These are phyloP conservation scores for Nitzschia inconspicua DNA, from an alignment of 108 stramenopile species.

Conservation along the genomic window DNA sequence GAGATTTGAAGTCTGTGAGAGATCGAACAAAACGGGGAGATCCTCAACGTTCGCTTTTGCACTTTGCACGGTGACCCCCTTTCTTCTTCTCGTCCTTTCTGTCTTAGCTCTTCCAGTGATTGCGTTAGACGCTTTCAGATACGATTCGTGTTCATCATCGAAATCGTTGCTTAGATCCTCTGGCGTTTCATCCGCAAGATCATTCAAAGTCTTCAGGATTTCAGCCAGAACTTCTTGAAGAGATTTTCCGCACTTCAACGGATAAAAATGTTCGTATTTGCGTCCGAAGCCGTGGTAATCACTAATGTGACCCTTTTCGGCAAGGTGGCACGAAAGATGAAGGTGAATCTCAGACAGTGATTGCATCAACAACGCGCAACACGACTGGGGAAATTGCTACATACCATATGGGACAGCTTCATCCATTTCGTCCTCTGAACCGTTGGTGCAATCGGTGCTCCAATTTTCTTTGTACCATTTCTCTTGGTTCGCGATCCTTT, in stretches of 20 bases:
- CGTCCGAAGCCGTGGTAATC: slow-evolving; percentile 28
- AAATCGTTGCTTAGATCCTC: slow-evolving; percentile 4
- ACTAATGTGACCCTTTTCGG: slow-evolving; percentile 11
- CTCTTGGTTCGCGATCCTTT: background rate
- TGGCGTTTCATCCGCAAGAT: background rate
- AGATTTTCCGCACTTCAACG: slow-evolving; percentile 8
- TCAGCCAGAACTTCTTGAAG: slow-evolving; percentile 1
- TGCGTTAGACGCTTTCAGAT: no score
- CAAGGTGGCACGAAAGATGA: background rate
- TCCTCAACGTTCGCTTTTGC: no score
- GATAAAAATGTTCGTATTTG: slow-evolving; percentile 20
- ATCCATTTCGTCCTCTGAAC: background rate
- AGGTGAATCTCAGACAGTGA: background rate
- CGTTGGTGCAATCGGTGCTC: background rate
- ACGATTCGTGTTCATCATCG: background rate
- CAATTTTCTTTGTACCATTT: background rate
- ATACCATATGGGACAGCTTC: background rate
- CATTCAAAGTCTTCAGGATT: slow-evolving; percentile 12
- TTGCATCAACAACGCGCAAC: background rate
- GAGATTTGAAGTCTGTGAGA: no score
- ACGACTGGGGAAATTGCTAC: background rate
- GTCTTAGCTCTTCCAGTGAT: no score
- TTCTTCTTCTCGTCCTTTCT: no score
- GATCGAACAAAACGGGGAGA: no score
- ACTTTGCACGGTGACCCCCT: no score